Percentiles rank a stretch among this genome's conserved stretches.
Conservation (phyloP, 164 flowering plant genomes). For the grape (Vitis vinifera) region DNA sequence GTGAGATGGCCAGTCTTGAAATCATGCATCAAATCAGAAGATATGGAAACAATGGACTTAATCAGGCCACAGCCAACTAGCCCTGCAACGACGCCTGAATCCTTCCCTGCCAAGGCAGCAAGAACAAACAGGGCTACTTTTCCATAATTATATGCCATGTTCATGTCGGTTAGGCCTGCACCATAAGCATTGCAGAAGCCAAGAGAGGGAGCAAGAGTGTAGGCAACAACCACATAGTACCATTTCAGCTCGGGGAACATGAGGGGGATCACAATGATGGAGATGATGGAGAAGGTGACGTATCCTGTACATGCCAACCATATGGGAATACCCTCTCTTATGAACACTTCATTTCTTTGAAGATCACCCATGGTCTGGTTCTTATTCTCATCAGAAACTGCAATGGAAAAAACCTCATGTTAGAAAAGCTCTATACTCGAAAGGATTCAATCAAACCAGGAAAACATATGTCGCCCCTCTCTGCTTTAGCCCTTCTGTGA, state of each 20-base stretch:
- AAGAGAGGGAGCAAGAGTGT: slow-evolving; percentile 76
- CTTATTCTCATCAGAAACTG: slow-evolving; percentile 34
- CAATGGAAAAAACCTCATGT: slow-evolving; percentile 3
- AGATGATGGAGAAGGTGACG: slow-evolving; percentile 47
- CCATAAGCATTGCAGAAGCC: slow-evolving; percentile 98
- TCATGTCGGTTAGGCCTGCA: slow-evolving; percentile 87
- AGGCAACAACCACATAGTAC: slow-evolving; percentile 74
- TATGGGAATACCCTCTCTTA: slow-evolving; percentile 68
- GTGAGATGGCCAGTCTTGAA: slow-evolving; percentile 89
- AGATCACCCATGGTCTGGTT: slow-evolving; percentile 38
- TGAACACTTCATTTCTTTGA: slow-evolving; percentile 58
- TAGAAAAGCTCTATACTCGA: neutral
- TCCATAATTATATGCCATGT: slow-evolving; percentile 88
- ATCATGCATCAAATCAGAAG: slow-evolving; percentile 92
- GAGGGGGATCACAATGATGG: slow-evolving; percentile 68
- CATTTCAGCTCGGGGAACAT: slow-evolving; percentile 87
- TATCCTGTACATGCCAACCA: slow-evolving; percentile 72
- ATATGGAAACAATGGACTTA: slow-evolving; percentile 74
- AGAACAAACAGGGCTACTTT: slow-evolving; percentile 83
- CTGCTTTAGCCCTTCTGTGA: neutral
- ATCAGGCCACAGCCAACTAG: slow-evolving; percentile 85
- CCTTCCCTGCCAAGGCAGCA: slow-evolving; percentile 53
- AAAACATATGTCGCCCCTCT: neutral
- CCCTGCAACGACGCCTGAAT: slow-evolving; percentile 82
- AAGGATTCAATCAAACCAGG: neutral